Evolutionary conservation across 345 rosid genomes (phyloP).

Genomic region (Diplotaxis tenuifolia): DNA sequence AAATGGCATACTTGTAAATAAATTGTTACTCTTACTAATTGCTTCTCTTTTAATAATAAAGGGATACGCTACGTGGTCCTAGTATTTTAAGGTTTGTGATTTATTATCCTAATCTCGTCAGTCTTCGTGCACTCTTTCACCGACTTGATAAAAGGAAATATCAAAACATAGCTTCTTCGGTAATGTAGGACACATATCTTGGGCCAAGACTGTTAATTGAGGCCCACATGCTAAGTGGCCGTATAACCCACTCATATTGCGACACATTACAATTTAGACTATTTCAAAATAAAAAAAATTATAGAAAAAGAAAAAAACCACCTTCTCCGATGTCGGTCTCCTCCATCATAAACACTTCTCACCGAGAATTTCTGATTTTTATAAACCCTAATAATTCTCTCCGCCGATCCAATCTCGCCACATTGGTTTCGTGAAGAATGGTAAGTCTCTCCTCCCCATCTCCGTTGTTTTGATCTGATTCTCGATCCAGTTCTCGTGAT

Average conservation of each 20-base stretch:
- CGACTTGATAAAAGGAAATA: background rate
- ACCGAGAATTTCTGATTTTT: background rate
- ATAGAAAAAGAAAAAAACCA: background rate
- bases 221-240: background rate
- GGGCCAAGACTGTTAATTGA: background rate
- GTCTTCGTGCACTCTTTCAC: background rate
- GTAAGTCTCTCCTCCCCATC: background rate
- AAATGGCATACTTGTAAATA: too few relatives aligned
- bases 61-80: too few relatives aligned
- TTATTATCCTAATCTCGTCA: too few relatives aligned
- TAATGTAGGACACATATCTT: background rate
- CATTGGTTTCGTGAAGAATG: slow-evolving; percentile 10
- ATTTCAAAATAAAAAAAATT: background rate
- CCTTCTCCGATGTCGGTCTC: slow-evolving; percentile 14
- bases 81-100: too few relatives aligned
- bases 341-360: background rate
- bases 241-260: background rate
- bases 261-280: background rate
- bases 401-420: background rate
- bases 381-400: slow-evolving; percentile 9
- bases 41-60: too few relatives aligned
- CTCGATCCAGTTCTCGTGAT: background rate
- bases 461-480: background rate
- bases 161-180: background rate
- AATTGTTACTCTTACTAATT: too few relatives aligned